Percentiles rank a stretch among this genome's conserved stretches.
Evolutionary conservation across 768 basidiomycete species (phyloP).

Genomic region (Tylopilus subfusipes): DNA sequence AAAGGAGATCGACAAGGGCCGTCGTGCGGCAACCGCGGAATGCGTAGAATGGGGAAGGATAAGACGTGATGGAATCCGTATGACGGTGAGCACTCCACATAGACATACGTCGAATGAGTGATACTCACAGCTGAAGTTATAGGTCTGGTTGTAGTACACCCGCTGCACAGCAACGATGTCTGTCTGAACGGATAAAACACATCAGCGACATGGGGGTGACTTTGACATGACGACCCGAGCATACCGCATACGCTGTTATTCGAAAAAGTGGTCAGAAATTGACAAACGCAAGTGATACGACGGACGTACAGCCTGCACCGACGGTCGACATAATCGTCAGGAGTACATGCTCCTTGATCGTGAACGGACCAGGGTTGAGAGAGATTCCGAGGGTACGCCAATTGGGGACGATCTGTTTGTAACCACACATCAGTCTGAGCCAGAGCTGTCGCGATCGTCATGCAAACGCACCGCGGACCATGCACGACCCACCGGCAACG

Average conservation of each 20-base stretch:
- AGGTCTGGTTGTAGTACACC: constrained; percentile 59
- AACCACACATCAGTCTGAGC: neutral
- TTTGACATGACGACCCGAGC: neutral
- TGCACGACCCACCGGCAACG: constrained; percentile 62
- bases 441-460: neutral
- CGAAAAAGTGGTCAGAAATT: neutral
- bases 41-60: no score
- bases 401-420: constrained; percentile 43
- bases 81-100: neutral
- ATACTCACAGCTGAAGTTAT: constrained; percentile 46
- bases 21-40: no score
- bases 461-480: constrained; percentile 44
- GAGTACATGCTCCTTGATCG: constrained; percentile 69
- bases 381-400: constrained; percentile 51
- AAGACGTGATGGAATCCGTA: no score
- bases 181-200: constrained; percentile 33
- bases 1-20: no score
- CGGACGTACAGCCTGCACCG: constrained; percentile 28
- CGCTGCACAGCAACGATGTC: constrained; percentile 73
- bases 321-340: constrained; percentile 66
- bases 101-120: neutral
- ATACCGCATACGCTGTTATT: constrained; percentile 46
- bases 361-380: no score
- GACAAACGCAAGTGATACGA: neutral
- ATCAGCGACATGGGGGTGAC: neutral